Evolutionary conservation across 1,284 basidiomycete species (phyloP).

Genomic region (Porogramme epimiltina): DNA sequence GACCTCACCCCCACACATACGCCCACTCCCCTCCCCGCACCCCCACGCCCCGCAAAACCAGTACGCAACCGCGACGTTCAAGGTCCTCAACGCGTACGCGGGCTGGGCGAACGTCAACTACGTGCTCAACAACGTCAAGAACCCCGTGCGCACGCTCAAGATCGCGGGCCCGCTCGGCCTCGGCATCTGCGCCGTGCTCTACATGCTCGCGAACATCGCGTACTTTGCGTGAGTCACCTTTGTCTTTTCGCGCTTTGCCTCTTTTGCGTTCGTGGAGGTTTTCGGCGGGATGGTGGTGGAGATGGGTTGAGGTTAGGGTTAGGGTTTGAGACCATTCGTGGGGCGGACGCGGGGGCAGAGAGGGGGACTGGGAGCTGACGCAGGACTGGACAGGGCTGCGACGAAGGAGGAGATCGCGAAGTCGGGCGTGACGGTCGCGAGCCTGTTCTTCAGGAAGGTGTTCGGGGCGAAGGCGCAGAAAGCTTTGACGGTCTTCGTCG

Average conservation of each 20-base stretch:
- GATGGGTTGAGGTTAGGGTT: too few relatives aligned
- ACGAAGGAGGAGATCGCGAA: conserved; percentile 64
- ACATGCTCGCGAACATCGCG: conserved; percentile 64
- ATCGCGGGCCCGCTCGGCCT: conserved; percentile 68
- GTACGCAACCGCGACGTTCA: conserved; percentile 62
- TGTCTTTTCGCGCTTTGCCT: conserved; percentile 25
- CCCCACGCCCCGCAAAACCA: conserved; percentile 22
- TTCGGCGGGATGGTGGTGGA: too few relatives aligned
- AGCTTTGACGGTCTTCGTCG: conserved; percentile 64
- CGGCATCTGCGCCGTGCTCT: conserved; percentile 52
- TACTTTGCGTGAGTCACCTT: conserved; percentile 65
- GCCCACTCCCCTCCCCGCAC: too few relatives aligned
- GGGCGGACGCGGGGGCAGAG: too few relatives aligned
- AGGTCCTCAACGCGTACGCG: conserved; percentile 55
- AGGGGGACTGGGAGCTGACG: too few relatives aligned
- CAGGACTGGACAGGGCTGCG: conserved; percentile 40
- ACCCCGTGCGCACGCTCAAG: conserved; percentile 70
- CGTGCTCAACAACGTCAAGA: conserved; percentile 60
- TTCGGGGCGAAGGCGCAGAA: conserved; percentile 61
- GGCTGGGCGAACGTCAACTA: conserved; percentile 37
- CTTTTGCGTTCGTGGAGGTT: background rate
- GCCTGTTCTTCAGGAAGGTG: conserved; percentile 70
- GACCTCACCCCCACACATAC: background rate
- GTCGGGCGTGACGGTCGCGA: conserved; percentile 62
- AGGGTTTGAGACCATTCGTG: too few relatives aligned